Evolutionary conservation across 306 rosid genomes (phyloP), one percentile per base, ranked within the genome.

Genomic region (Parietaria judaica): DNA sequence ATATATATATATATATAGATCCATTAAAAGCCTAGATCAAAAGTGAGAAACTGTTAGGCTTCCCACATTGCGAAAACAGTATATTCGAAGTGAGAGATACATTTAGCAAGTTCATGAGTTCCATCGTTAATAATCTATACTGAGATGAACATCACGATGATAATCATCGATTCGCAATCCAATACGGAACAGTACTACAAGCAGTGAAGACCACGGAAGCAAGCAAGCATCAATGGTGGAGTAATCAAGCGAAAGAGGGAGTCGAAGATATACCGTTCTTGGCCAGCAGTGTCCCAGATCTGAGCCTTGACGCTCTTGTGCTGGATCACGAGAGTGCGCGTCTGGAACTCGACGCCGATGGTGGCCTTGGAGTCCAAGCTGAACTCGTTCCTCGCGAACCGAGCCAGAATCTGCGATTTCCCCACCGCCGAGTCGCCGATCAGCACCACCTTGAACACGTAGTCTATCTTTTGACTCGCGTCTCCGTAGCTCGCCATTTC

Each of bases 231-330:
- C 47, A 15, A 5, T 8, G 45, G 49, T 31, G 60, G 10, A 12
- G 23, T 54, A 47, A 45, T 43, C 39, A 68, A 51, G 51, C 41
- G 31, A 58, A 13, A 11, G 11, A 53, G 55, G 51, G 11, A 54
- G 8, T 11, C 44, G 66, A 38, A 61, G 16, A 60, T 35, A 4
- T 69, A 92, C 98, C 96, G 81, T 74, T 92, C 98, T 86, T 92
- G 98, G 60, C 98, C 98, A 1, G 98, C 98, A 3, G 96, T 92
- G 80, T 92, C 98, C 98, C 98, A 92, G 98, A 92, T 92, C 98
- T 92, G 98, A 81, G 98, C 98, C 76, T 92, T 92, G 44, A 92
- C 86, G 65, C 84, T 88, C 94, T 92, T 92, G 70, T 80, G 95
- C 73, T 86, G 79, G 69, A 92, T 86, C 60, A 92, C 79, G 11